A percentile compares a stretch with the other conserved stretches of the same genome.
These are phyloP conservation scores for Capillidium rhysosporum DNA, from an alignment of 371 early-diverging fungal genomes.

Conservation along the genomic window DNA sequence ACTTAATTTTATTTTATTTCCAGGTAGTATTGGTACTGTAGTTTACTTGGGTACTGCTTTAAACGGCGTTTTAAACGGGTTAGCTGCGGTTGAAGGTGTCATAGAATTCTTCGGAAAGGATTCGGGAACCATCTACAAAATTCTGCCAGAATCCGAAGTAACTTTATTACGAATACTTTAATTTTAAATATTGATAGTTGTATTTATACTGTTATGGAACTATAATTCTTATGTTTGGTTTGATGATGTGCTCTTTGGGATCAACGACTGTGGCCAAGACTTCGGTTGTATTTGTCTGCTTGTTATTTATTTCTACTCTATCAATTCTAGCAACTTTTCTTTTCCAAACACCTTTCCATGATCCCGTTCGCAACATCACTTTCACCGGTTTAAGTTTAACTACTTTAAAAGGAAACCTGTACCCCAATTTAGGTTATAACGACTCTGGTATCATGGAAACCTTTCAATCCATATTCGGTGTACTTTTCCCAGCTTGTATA, in stretches of 20 bases:
- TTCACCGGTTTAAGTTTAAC: slow-evolving; percentile 26
- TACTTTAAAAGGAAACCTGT: slow-evolving; percentile 29
- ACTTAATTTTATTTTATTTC: background rate
- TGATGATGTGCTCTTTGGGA: background rate
- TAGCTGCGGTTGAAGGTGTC: slow-evolving; percentile 37
- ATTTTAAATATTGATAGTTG: background rate
- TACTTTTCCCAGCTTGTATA: slow-evolving; percentile 38
- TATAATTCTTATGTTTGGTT: background rate
- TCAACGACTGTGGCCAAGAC: background rate
- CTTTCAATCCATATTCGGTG: slow-evolving; percentile 24
- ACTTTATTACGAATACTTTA: background rate
- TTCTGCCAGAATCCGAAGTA: slow-evolving; percentile 27
- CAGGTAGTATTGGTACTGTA: slow-evolving; percentile 32
- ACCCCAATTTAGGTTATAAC: slow-evolving; percentile 20
- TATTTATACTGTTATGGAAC: slow-evolving; percentile 3
- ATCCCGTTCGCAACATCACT: slow-evolving; percentile 18
- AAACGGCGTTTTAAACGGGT: slow-evolving; percentile 30
- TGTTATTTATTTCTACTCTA: slow-evolving; percentile 23
- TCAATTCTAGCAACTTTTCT: slow-evolving; percentile 29
- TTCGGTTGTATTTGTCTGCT: slow-evolving; percentile 10
- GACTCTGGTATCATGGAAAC: slow-evolving; percentile 18
- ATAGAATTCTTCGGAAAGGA: slow-evolving; percentile 25
- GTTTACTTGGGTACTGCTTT: slow-evolving; percentile 37
- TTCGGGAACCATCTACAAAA: slow-evolving; percentile 18
- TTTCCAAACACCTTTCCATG: slow-evolving; percentile 18